Base-by-base conservation (phyloP, 108 stramenopile species). In the Nannochloropsis gaditana region DNA sequence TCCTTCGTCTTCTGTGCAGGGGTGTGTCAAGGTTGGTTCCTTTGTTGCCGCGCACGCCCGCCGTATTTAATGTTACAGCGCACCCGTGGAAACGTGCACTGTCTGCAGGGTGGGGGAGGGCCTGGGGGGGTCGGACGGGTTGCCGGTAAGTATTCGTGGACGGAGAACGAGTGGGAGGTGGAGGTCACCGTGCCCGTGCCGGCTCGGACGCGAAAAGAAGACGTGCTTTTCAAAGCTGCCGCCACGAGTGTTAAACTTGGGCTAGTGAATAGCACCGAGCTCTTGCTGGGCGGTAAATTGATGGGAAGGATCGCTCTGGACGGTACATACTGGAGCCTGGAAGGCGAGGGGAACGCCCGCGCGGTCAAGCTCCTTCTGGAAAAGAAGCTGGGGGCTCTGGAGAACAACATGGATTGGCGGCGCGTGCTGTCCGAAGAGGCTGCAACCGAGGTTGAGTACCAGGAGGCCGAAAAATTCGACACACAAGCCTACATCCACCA, bases 401-500 rank as follows among this genome's bases (percentile, higher is more conserved):
- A 73, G n/a, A 73, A 73, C n/a, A 73, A 73, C 8, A 73, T 73
- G 59, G 59, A 73, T n/a, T 73, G 59, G 59, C 59, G 59, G 59
- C 59, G 59, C 4, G 59, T 3, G 19, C n/a, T 73, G 59, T 15
- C 59, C 19, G 59, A 6, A n/a, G 59, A 6, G n/a, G 59, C 59
- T n/a, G 59, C 59, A 5, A 73, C 59, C 15, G 59, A 73, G 59
- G n/a, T n/a, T 73, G 19, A 73, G 59, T 73, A 73, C 59, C 59
- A 73, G 59, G 59, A 73, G 59, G 59, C 59, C 15, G 59, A 73
- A n/a, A 73, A 73, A n/a, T 73, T 73, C 59, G 59, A 73, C 59
- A 73, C 59, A n/a, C 59, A 73, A n/a, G 59, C 15, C 15, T 73
- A 73, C n/a, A n/a, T 73, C 15, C 59, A 73, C 59, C 59, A 73